These are phyloP conservation scores for Xylaria acuta DNA, from an alignment of 495 filamentous ascomycete genomes.

Conservation along the genomic window DNA sequence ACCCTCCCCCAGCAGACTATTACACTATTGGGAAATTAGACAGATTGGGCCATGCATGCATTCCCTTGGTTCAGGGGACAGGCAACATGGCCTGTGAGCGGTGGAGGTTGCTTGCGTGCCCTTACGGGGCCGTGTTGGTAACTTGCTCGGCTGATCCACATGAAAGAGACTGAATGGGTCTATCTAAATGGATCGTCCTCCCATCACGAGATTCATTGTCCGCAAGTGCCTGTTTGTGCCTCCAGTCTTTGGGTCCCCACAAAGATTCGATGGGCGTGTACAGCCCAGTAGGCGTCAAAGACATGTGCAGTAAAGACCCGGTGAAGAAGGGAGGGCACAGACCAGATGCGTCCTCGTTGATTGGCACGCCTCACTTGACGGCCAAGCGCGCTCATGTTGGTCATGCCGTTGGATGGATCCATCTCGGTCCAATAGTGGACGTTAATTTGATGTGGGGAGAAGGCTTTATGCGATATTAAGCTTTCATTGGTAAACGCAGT, in stretches of 20 bases:
- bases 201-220: conserved; percentile 9
- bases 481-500: conserved; percentile 19
- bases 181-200: conserved; percentile 7
- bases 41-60: conserved; percentile 33
- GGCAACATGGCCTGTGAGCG: conserved; percentile 32
- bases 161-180: conserved; percentile 14
- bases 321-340: background rate
- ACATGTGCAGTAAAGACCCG: background rate
- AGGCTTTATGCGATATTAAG: conserved; percentile 4
- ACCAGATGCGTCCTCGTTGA: background rate
- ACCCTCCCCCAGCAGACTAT: conserved; percentile 9
- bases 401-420: conserved; percentile 3
- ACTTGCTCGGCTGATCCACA: conserved; percentile 20
- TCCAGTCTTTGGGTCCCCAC: background rate
- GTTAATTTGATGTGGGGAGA: conserved; percentile 13
- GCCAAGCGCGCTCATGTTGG: conserved; percentile 19
- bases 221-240: background rate
- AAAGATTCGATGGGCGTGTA: background rate
- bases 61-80: conserved; percentile 32
- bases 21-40: conserved; percentile 43
- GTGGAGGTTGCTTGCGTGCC: conserved; percentile 30
- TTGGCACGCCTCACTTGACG: conserved; percentile 18
- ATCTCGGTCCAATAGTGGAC: conserved; percentile 11
- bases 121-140: conserved; percentile 11
- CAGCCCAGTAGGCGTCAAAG: background rate